These are phyloP conservation scores for Aspergillus coremiiformis DNA, from an alignment of 495 filamentous ascomycete genomes.

Conservation along the genomic window DNA sequence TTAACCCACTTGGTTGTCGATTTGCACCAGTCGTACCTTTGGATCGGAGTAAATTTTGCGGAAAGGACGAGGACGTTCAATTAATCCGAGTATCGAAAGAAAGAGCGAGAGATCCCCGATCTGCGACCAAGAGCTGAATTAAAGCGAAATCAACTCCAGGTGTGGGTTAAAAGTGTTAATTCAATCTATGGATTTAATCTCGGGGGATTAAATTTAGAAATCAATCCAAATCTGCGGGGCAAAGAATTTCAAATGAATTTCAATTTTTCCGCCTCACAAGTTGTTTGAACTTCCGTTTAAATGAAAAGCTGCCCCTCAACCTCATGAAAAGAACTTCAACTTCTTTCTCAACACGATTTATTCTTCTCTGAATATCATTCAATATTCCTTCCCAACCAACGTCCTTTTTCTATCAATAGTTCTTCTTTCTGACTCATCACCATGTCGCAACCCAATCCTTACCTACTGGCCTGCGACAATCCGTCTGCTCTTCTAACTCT, in stretches of 20 bases:
- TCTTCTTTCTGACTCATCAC: not conserved
- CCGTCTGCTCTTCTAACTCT: constrained; percentile 56
- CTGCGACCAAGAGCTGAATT: not conserved
- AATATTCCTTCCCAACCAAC: too few relatives aligned
- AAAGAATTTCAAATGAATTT: not conserved
- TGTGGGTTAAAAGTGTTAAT: too few relatives aligned
- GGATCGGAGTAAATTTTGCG: too few relatives aligned
- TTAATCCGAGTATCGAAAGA: too few relatives aligned
- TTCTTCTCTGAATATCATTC: not conserved
- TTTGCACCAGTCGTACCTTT: too few relatives aligned
- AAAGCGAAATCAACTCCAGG: too few relatives aligned
- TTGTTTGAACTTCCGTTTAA: not conserved
- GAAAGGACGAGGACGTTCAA: too few relatives aligned
- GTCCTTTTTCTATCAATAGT: not conserved
- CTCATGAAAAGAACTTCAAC: not conserved
- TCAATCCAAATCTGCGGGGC: constrained; percentile 6
- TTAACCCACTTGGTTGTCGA: too few relatives aligned
- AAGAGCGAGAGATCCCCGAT: not conserved
- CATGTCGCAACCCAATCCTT: constrained; percentile 59
- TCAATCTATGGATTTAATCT: constrained; percentile 8
- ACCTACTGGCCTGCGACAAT: constrained; percentile 73
- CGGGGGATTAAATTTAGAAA: not conserved
- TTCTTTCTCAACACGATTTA: not conserved
- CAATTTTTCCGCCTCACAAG: not conserved
- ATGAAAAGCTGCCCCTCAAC: too few relatives aligned